Percentiles rank a stretch among this genome's conserved stretches.
Conservation (phyloP, 768 basidiomycete genomes). For the Suillus weaverae region DNA sequence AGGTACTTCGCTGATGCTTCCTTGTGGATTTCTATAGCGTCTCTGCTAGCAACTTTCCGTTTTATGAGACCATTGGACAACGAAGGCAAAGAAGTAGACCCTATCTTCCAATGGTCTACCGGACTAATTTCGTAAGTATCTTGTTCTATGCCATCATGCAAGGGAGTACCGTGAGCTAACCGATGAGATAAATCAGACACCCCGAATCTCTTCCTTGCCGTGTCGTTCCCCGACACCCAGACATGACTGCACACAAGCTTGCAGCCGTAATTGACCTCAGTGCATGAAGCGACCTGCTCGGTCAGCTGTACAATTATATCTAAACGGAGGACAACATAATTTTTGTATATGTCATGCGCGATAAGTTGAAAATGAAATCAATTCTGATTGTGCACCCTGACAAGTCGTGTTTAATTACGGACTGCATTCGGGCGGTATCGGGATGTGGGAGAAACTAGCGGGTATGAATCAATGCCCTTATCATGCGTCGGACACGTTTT, state of each 20-base stretch:
- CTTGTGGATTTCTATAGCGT: constrained; percentile 32
- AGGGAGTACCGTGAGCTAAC: constrained; percentile 8
- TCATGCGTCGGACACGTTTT: neutral
- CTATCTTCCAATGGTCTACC: constrained; percentile 27
- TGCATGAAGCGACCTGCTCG: constrained; percentile 11
- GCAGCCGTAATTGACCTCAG: constrained; percentile 13
- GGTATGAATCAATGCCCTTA: neutral
- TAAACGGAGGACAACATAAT: neutral
- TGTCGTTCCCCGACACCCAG: constrained; percentile 22
- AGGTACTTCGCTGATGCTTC: constrained; percentile 32
- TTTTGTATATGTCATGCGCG: neutral
- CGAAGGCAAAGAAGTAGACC: constrained; percentile 26
- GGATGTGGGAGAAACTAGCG: neutral
- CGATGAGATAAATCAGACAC: constrained; percentile 18
- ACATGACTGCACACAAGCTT: constrained; percentile 17
- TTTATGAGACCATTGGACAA: constrained; percentile 30
- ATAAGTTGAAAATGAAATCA: neutral
- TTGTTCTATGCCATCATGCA: neutral
- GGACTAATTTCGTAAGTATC: constrained; percentile 29
- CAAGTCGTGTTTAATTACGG: neutral
- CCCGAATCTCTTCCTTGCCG: constrained; percentile 31
- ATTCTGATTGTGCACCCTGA: neutral
- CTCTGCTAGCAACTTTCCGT: constrained; percentile 30
- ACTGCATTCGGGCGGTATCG: neutral
- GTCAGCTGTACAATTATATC: neutral